A percentile compares a stretch with the other conserved stretches of the same genome.
Evolutionary conservation across 164 flowering plant genomes (phyloP).

Genomic region (Echeveria elegans): DNA sequence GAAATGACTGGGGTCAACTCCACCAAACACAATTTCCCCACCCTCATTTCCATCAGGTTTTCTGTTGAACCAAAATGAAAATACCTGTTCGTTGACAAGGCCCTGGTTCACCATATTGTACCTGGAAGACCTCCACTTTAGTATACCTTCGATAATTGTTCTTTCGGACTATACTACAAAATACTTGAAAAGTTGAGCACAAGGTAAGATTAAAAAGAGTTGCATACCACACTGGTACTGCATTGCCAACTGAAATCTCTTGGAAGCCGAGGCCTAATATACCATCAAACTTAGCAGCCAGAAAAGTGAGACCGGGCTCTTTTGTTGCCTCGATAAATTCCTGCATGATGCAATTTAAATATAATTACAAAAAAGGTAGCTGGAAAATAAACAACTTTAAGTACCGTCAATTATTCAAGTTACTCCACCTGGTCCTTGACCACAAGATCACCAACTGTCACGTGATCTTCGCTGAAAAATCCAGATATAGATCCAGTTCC

Average conservation of each 20-base stretch:
- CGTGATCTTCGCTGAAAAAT: conserved; percentile 48
- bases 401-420: no score
- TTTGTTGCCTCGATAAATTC: conserved; percentile 56
- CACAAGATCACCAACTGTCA: conserved; percentile 43
- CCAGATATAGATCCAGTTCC: conserved; percentile 62
- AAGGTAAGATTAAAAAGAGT: no score
- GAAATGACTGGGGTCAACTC: conserved; percentile 48
- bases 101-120: conserved; percentile 38
- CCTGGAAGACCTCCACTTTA: conserved; percentile 10
- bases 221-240: conserved; percentile 48
- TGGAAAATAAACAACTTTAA: no score
- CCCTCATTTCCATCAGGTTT: conserved; percentile 41
- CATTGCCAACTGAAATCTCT: conserved; percentile 53
- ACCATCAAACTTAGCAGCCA: conserved; percentile 37
- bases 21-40: conserved; percentile 20
- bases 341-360: conserved; percentile 15
- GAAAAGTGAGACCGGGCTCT: conserved; percentile 47
- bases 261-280: conserved; percentile 49
- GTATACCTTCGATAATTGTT: no score
- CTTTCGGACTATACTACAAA: no score
- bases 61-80: conserved; percentile 60
- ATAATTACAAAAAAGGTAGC: no score
- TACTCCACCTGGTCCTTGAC: conserved; percentile 43
- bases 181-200: no score
- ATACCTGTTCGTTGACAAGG: conserved; percentile 25